Evolutionary conservation across 2,329 filamentous ascomycete genomes (phyloP), one percentile per base, ranked within the genome.

Genomic region (Arthrobotrys sinensis): DNA sequence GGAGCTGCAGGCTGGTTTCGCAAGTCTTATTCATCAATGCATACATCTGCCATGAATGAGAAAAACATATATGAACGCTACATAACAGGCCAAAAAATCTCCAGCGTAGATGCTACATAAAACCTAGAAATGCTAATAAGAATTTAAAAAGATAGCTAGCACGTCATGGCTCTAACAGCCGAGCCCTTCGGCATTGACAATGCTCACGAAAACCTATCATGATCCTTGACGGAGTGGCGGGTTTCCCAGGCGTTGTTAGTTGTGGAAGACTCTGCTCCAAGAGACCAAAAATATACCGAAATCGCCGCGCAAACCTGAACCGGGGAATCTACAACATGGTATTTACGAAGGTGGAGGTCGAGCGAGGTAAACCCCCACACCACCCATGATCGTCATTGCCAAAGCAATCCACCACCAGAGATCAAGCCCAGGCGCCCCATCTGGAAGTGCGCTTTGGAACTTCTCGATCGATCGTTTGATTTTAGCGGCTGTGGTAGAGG

Each of bases 321-420:
- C 21, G 10, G 12, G 12, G 84, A 85, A 10, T 10, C 50, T 16
- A 34, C 8, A 14, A 53, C n/a, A n/a, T 28, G 4, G 24, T 28
- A 53, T 16, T 80, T 85, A 86, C 82, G 87, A 88, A 1, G 55
- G 34, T n/a, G 36, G 55, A 4, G 55, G 55, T 19, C 55, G 34
- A 28, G 55, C 55, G 19, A 60, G 36, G 36, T 60, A 60, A 4
- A 60, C 55, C 63, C 88, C 81, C 40, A 87, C 57, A 1, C 86
- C 85, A 21, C 87, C 87, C 11, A 86, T 80, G 1, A 85, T 85
- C 1, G 86, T 88, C 80, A 87, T 82, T 52, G 84, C 83, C 8
- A 87, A 78, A 0, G 87, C 87, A 24, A 86, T 84, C 86, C 86
- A 88, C 86, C 86, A 88, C 83, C 86, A 84, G 14, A 83, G 81